These are phyloP conservation scores for Aspergillus oerlinghausenensis DNA, from an alignment of 2,329 filamentous ascomycete species.

Conservation along the genomic window DNA sequence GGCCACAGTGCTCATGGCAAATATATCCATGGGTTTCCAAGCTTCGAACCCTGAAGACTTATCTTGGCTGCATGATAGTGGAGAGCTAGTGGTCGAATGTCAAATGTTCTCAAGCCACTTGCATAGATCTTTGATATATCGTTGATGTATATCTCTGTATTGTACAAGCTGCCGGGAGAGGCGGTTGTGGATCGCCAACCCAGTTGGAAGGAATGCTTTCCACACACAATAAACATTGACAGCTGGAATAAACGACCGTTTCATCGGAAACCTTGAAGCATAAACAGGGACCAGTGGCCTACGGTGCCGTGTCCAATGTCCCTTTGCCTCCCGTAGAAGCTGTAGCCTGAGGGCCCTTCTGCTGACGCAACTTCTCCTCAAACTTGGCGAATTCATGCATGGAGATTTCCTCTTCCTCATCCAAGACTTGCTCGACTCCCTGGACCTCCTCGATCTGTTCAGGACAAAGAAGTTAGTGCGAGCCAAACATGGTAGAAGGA, in stretches of 20 bases:
- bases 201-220: background rate
- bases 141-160: background rate
- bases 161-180: background rate
- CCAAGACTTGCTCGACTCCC: constrained; percentile 83
- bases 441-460: constrained; percentile 88
- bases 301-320: constrained; percentile 48
- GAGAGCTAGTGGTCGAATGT: background rate
- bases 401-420: constrained; percentile 86
- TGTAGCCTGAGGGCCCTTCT: constrained; percentile 50
- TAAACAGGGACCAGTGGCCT: constrained; percentile 4
- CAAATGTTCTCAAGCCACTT: background rate
- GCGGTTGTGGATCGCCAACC: background rate
- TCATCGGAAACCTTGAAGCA: constrained; percentile 1
- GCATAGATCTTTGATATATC: background rate
- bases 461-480: constrained; percentile 1
- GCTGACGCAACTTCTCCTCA: constrained; percentile 71
- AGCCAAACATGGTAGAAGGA: constrained; percentile 1
- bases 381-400: constrained; percentile 88
- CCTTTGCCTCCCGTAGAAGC: constrained; percentile 49
- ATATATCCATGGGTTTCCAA: background rate
- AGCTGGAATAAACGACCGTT: background rate
- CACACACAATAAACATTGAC: background rate
- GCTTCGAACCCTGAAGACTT: background rate
- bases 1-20: background rate
- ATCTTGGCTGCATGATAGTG: background rate